A percentile compares a stretch with the other conserved stretches of the same genome.
phyloP scores from a whole-genome alignment of 495 filamentous ascomycete species.

The Friedmanniomyces simplex region DNA sequence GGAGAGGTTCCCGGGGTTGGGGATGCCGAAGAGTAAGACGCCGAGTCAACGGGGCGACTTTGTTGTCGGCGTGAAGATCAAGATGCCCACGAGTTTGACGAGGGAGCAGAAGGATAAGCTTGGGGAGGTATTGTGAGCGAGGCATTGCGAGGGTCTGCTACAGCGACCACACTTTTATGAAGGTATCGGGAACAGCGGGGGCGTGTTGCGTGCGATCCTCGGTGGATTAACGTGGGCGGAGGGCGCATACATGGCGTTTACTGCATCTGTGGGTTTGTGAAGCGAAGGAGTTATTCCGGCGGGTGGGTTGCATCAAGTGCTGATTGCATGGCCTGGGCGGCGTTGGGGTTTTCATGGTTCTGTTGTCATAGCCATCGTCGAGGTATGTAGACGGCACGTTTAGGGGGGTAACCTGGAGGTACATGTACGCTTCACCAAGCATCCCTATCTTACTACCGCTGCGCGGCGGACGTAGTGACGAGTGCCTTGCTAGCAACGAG shows the following conservation, averaged over 20 bases:
- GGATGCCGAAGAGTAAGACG: slow-evolving; percentile 90
- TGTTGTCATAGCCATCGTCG: too few relatives aligned
- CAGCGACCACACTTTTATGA: too few relatives aligned
- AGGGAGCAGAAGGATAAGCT: slow-evolving; percentile 64
- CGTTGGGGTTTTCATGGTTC: too few relatives aligned
- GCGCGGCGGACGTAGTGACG: too few relatives aligned
- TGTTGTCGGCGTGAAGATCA: slow-evolving; percentile 80
- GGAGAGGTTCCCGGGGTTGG: slow-evolving; percentile 70
- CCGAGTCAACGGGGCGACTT: slow-evolving; percentile 75
- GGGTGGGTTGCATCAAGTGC: slow-evolving; percentile 6
- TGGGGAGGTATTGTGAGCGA: slow-evolving; percentile 53
- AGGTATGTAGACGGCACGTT: too few relatives aligned
- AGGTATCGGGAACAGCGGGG: too few relatives aligned
- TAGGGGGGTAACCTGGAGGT: too few relatives aligned
- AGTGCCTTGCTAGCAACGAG: too few relatives aligned
- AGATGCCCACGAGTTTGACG: slow-evolving; percentile 71
- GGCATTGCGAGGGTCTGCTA: too few relatives aligned
- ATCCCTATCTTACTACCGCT: too few relatives aligned
- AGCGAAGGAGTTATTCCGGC: background rate
- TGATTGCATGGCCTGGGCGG: slow-evolving; percentile 4
- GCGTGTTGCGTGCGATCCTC: background rate
- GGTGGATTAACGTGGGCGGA: background rate
- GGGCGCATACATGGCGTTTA: background rate
- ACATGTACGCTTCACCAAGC: too few relatives aligned
- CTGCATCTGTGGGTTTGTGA: background rate